Evolutionary conservation across 2,329 filamentous ascomycete genomes (phyloP), one percentile per base, ranked within the genome.

Genomic region (Colletotrichum neosansevieriae): DNA sequence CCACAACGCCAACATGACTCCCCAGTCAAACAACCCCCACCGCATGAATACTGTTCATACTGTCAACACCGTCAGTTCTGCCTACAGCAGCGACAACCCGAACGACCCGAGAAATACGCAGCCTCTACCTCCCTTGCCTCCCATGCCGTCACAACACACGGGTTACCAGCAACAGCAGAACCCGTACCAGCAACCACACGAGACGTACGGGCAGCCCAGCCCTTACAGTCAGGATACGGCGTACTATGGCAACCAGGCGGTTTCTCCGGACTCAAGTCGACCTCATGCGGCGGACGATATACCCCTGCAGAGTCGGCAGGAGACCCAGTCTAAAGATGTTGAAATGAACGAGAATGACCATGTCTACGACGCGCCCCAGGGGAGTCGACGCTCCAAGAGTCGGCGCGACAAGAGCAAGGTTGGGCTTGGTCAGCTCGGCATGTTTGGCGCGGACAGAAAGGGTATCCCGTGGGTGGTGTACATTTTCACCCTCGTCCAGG

Each of bases 401-500:
- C 69, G 68, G 24, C 71, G 73, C 12, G 80, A 79, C 56, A 78
- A 77, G 62, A 79, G 79, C 67, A 83, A 84, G 67, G 79, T 89
- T 54, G 80, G 83, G n/a, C 82, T 88, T 50, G 87, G 87, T 59
- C 85, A 89, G 77, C 76, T 89, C 61, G 86, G 86, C 67, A 89
- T 89, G 86, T 75, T 89, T 51, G 85, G 86, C 2, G 79, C 86
- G 12, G 79, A 85, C 72, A 83, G 80, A 75, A 87, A 85, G 76
- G 81, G 83, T 69, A 88, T 90, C 59, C 92, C 96, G 0, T 96
- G 92, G 86, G 89, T 97, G 6, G 92, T 94, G 38, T 98, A 95
- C 78, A 80, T 90, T 49, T 87, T 98, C 71, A 93, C 94, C 3
- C 62, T 90, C 34, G 86, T 92, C 12, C 94, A 98, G 78, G 81